Evolutionary conservation across 2,329 filamentous ascomycete species (phyloP).

Genomic region (Aspergillus novofumigatus): DNA sequence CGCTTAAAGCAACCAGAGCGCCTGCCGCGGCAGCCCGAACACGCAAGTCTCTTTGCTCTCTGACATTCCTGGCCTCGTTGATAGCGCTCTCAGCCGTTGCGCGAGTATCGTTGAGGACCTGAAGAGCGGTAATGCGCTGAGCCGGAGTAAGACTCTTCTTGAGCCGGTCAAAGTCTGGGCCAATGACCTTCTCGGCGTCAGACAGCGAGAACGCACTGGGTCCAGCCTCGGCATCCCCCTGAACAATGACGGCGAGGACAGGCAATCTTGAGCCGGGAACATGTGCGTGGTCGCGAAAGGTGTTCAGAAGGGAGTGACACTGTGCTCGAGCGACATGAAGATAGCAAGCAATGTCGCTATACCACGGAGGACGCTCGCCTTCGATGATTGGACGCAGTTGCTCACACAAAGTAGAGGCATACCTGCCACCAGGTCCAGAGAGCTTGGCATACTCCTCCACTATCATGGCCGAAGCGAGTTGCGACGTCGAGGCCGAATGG

Average conservation of each 20-base stretch:
- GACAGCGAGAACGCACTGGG: constrained; percentile 85
- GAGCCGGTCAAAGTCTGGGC: constrained; percentile 78
- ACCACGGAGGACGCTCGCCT: constrained; percentile 72
- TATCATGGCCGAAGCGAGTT: constrained; percentile 76
- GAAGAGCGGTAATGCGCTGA: constrained; percentile 76
- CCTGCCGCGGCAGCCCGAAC: constrained; percentile 83
- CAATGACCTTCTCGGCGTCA: constrained; percentile 83
- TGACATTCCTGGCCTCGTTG: constrained; percentile 71
- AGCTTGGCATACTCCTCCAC: constrained; percentile 81
- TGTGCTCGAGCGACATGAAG: constrained; percentile 86
- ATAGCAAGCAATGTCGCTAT: constrained; percentile 85
- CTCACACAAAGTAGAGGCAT: constrained; percentile 43
- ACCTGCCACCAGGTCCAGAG: constrained; percentile 29
- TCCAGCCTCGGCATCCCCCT: constrained; percentile 87
- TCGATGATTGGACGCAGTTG: constrained; percentile 74
- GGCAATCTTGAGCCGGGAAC: constrained; percentile 72
- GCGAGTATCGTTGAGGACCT: constrained; percentile 74
- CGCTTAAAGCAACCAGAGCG: constrained; percentile 79
- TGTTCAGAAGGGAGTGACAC: constrained; percentile 81
- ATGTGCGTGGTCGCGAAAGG: constrained; percentile 88
- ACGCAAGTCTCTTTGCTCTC: constrained; percentile 77
- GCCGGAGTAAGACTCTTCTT: constrained; percentile 86
- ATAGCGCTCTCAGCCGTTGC: constrained; percentile 68
- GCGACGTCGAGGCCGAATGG: constrained; percentile 77
- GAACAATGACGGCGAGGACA: constrained; percentile 80